These are phyloP conservation scores for Acanthamoeba sp. DNA, from an alignment of 208 protist species.

Conservation along the genomic window DNA sequence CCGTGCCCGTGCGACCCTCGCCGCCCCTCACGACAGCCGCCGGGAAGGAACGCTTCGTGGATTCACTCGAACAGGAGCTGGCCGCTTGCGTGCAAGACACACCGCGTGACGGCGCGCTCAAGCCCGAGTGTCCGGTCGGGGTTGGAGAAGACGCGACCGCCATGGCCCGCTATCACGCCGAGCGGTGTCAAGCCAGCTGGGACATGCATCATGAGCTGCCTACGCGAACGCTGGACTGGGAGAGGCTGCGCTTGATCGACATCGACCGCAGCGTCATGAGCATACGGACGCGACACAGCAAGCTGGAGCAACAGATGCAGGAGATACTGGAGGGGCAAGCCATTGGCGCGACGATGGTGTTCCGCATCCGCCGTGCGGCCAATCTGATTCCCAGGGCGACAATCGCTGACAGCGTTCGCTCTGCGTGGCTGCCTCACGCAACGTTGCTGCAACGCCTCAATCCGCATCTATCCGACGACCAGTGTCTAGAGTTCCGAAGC, in stretches of 20 bases:
- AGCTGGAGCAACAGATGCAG: not conserved
- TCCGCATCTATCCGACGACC: not conserved
- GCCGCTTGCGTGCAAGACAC: not conserved
- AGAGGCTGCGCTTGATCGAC: not conserved
- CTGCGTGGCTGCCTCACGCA: not conserved
- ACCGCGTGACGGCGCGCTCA: not conserved
- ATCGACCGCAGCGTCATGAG: not conserved
- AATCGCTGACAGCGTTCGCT: not conserved
- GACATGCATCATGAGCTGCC: not conserved
- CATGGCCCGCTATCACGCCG: not conserved
- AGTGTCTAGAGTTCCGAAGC: not conserved
- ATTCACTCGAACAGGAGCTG: not conserved
- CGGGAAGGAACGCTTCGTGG: not conserved
- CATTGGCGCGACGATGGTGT: not conserved
- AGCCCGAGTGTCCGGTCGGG: not conserved
- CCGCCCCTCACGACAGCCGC: not conserved
- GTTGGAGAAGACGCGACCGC: not conserved
- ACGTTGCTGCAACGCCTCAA: not conserved
- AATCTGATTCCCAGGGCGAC: not conserved
- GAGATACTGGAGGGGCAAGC: not conserved
- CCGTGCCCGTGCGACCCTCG: not conserved
- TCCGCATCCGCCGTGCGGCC: not conserved
- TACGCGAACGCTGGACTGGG: not conserved
- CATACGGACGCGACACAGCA: not conserved
- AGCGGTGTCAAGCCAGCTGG: not conserved